Evolutionary conservation across 495 filamentous ascomycete species (phyloP), one percentile per base, ranked within the genome.

Genomic region (Emericellopsis terricola): DNA sequence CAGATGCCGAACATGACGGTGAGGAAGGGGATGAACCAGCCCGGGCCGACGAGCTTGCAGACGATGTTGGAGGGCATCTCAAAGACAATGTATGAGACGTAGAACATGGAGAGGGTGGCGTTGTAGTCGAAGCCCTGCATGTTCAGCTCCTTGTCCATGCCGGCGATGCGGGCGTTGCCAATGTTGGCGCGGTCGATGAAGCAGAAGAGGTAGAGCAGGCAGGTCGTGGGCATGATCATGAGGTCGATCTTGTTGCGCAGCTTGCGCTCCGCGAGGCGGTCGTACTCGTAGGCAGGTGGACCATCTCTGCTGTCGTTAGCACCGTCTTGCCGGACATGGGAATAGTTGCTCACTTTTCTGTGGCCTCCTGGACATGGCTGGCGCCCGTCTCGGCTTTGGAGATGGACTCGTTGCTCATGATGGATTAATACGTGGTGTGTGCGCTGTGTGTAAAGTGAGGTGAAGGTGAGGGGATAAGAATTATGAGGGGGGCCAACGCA

Each of bases 211-310:
- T 38, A 38, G 29, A 44, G 33, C 4, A 36, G 57, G 47, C 74
- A 81, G 29, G 93, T 55, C 42, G 77, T 78, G 0, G 86, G 85
- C 31, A 94, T 60, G 19, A 94, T 64, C 42, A 76, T 73, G 45
- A 72, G 56, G 49, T 94, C 86, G 43, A 93, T 81, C 47, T 76
- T 78, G 41, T 64, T 55, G 53, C 81, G 68, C 29, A 94, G 59
- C 43, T 60, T 70, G 41, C 68, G 64, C 23, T 26, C 23, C 6
- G 23, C 23, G 23, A 6, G 23, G 6, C 23, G 23, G 23, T 26
- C 23, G 11, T 26, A 26, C 6, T 6, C 11, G 23, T 6, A 26
- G 6, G 6, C 23, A 11, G 23, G 6, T 6, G 23, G 11, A 11
- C 6, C 23, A 26, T 26, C 23, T 26, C 23, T 26, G 23, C 23